Percentiles rank a stretch among this genome's conserved stretches.
These are phyloP conservation scores for Mrakia frigida DNA, from an alignment of 768 basidiomycete genomes.

Conservation along the genomic window DNA sequence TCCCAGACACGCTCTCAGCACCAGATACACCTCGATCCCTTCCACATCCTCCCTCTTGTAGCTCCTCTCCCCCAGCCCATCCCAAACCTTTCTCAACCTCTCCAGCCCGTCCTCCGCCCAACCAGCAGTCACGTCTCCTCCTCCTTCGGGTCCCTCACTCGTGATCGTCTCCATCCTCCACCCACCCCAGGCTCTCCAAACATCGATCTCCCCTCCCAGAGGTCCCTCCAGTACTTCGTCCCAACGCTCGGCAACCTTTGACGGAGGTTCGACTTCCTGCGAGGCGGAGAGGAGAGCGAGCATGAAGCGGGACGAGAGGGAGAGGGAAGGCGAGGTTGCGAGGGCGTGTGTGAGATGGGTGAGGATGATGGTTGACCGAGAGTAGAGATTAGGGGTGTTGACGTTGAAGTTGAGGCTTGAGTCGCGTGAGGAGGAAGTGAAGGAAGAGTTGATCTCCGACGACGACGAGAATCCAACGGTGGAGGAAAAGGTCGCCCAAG, in stretches of 20 bases:
- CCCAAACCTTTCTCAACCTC: constrained; percentile 32
- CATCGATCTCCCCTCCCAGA: constrained; percentile 22
- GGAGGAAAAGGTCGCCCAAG: constrained; percentile 38
- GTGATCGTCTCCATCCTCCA: constrained; percentile 32
- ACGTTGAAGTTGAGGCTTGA: constrained; percentile 21
- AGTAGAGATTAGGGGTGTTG: constrained; percentile 26
- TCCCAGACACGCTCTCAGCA: constrained; percentile 43
- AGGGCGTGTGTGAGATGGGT: constrained; percentile 44
- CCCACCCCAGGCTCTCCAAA: constrained; percentile 30
- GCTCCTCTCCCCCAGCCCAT: constrained; percentile 31
- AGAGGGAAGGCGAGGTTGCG: constrained; percentile 36
- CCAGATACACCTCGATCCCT: constrained; percentile 45
- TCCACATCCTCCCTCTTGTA: constrained; percentile 37
- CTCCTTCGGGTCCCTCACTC: constrained; percentile 31
- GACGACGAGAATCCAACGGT: constrained; percentile 21
- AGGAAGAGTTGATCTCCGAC: constrained; percentile 24
- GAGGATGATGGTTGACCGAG: constrained; percentile 42
- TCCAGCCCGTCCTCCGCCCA: constrained; percentile 35
- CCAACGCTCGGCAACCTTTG: constrained; percentile 43
- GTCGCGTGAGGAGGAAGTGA: constrained; percentile 31
- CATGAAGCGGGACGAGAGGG: constrained; percentile 37
- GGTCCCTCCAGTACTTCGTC: constrained; percentile 36
- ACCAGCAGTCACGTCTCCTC: constrained; percentile 41
- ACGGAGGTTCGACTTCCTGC: constrained; percentile 41
- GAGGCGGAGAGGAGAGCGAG: constrained; percentile 43